These are phyloP conservation scores for Flaveria trinervia DNA, from an alignment of 129 eudicot genomes.

Conservation along the genomic window DNA sequence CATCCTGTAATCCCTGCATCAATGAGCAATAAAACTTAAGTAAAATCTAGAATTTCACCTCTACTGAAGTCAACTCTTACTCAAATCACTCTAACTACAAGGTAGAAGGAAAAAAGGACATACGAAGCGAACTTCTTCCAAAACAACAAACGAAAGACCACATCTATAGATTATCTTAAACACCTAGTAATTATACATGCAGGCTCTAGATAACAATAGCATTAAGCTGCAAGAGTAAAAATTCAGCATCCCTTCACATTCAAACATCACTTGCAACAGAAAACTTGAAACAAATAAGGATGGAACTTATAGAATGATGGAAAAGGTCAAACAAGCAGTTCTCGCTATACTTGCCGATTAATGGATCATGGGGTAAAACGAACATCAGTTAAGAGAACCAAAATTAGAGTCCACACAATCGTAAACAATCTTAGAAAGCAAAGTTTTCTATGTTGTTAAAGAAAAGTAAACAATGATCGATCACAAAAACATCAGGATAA, in stretches of 20 bases:
- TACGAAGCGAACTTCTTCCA: not conserved
- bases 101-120: no score
- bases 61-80: not conserved
- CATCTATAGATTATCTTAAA: not conserved
- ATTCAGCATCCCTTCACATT: not conserved
- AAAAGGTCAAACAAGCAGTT: slow-evolving; percentile 9
- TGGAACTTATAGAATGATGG: not conserved
- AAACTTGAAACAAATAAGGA: not conserved
- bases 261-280: slow-evolving; percentile 7
- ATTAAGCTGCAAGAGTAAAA: not conserved
- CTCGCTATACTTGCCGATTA: not conserved
- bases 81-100: not conserved
- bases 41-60: not conserved
- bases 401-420: not conserved
- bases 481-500: not conserved
- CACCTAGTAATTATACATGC: not conserved
- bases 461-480: slow-evolving; percentile 13
- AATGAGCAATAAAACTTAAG: not conserved
- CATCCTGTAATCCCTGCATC: slow-evolving; percentile 46
- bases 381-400: not conserved
- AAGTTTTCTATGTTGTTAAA: not conserved
- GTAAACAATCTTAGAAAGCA: not conserved
- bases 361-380: slow-evolving; percentile 3
- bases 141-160: not conserved
- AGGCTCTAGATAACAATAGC: not conserved